phyloP scores from a whole-genome alignment of 2,329 filamentous ascomycete genomes.

The Calonectria montana region DNA sequence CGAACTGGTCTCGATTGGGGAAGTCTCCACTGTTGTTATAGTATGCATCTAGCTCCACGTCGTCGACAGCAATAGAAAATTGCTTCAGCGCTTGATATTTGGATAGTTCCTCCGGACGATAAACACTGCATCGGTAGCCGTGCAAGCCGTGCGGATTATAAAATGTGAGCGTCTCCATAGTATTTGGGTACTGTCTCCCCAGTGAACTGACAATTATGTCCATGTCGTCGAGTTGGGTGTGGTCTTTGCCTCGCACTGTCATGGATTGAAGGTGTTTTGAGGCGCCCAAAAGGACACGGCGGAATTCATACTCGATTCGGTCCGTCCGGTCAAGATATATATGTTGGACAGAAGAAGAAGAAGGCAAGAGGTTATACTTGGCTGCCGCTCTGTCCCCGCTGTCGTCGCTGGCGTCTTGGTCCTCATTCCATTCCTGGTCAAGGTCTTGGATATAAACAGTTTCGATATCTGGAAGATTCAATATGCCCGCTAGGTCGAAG shows the following conservation, averaged over 20 bases:
- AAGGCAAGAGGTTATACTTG: not conserved
- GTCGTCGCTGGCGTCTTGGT: not conserved
- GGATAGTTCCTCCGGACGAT: not conserved
- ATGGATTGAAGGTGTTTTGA: not conserved
- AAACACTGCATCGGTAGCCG: not conserved
- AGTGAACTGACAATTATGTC: not conserved
- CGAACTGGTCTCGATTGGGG: not conserved
- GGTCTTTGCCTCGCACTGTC: not conserved
- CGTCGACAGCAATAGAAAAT: not conserved
- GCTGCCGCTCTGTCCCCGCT: not conserved
- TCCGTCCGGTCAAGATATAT: constrained; percentile 19
- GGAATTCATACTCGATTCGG: not conserved
- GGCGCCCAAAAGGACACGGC: not conserved
- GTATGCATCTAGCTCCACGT: not conserved
- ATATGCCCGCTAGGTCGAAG: not conserved
- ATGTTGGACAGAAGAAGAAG: constrained; percentile 15
- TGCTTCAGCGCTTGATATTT: not conserved
- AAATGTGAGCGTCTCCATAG: constrained; percentile 13
- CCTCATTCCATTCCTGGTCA: not conserved
- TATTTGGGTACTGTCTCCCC: not conserved
- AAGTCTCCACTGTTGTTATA: fast-evolving
- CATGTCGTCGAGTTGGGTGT: not conserved
- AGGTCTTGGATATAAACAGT: constrained; percentile 19
- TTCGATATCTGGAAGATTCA: constrained; percentile 19
- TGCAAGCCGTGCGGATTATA: constrained; percentile 12